These are phyloP conservation scores for Calycina marina DNA, from an alignment of 2,329 filamentous ascomycete species.

Conservation along the genomic window DNA sequence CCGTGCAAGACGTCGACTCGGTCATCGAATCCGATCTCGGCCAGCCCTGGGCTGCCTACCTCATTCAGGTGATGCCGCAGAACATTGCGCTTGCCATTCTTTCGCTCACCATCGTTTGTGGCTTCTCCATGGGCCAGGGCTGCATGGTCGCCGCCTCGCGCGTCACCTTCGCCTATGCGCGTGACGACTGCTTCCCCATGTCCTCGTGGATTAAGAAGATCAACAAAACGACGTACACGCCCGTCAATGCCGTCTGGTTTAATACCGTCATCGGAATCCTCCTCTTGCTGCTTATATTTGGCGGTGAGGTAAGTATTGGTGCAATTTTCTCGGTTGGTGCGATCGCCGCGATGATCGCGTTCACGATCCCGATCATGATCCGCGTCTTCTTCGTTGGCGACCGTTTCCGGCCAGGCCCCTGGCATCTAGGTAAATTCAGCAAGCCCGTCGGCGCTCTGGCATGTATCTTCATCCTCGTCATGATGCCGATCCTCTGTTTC, in stretches of 20 bases:
- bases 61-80: slow-evolving; percentile 47
- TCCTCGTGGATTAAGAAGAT: slow-evolving; percentile 43
- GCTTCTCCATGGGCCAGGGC: slow-evolving; percentile 55
- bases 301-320: slow-evolving; percentile 41
- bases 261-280: slow-evolving; percentile 42
- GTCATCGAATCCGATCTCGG: slow-evolving; percentile 46
- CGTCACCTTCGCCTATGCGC: slow-evolving; percentile 55
- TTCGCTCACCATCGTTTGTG: slow-evolving; percentile 46
- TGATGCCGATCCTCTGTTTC: slow-evolving; percentile 52
- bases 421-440: slow-evolving; percentile 46
- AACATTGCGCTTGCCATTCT: slow-evolving; percentile 44
- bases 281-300: slow-evolving; percentile 48
- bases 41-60: slow-evolving; percentile 53
- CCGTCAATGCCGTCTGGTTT: slow-evolving; percentile 53
- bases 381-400: slow-evolving; percentile 43
- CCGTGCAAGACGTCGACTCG: slow-evolving; percentile 42
- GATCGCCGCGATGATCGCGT: slow-evolving; percentile 46
- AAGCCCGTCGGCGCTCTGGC: slow-evolving; percentile 39
- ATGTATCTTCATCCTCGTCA: slow-evolving; percentile 43
- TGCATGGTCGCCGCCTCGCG: slow-evolving; percentile 51
- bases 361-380: slow-evolving; percentile 40
- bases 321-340: slow-evolving; percentile 55
- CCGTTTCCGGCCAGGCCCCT: slow-evolving; percentile 47
- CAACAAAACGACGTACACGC: slow-evolving; percentile 42
- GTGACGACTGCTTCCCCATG: slow-evolving; percentile 51